phyloP scores from a whole-genome alignment of 176 grass and related monocot species.

The Rhynchospora tenuis region DNA sequence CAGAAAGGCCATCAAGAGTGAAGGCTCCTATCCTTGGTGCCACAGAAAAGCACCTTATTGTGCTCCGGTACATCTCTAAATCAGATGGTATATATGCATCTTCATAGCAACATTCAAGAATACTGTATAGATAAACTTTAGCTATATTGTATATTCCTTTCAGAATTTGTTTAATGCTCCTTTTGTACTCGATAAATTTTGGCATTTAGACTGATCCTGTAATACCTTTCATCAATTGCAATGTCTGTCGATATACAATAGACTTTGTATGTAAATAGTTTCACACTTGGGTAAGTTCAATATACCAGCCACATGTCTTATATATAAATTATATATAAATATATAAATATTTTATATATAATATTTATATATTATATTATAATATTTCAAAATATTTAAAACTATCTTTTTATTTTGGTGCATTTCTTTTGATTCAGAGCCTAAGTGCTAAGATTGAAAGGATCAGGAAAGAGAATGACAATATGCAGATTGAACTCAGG shows the following conservation, averaged over 20 bases:
- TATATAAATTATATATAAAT: too few species aligned
- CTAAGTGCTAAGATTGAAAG: constrained; percentile 80
- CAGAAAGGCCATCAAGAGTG: constrained; percentile 18
- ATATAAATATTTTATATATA: too few species aligned
- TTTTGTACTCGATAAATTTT: background rate
- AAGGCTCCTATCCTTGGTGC: constrained; percentile 47
- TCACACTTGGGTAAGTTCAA: background rate
- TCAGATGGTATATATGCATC: background rate
- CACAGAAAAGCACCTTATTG: constrained; percentile 42
- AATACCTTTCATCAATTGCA: background rate
- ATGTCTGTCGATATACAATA: background rate
- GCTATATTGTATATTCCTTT: background rate
- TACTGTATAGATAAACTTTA: background rate
- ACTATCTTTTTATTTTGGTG: background rate
- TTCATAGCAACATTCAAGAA: background rate
- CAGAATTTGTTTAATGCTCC: background rate
- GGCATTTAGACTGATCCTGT: background rate
- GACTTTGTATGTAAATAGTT: background rate
- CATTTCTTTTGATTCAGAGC: constrained; percentile 38
- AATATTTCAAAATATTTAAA: too few species aligned
- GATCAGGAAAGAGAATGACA: constrained; percentile 94
- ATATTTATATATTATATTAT: too few species aligned
- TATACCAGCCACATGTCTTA: too few species aligned
- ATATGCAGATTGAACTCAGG: constrained; percentile 97
- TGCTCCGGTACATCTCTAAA: constrained; percentile 14